phyloP scores from a whole-genome alignment of 2,329 filamentous ascomycete genomes.

The Keithomyces neogunnii region DNA sequence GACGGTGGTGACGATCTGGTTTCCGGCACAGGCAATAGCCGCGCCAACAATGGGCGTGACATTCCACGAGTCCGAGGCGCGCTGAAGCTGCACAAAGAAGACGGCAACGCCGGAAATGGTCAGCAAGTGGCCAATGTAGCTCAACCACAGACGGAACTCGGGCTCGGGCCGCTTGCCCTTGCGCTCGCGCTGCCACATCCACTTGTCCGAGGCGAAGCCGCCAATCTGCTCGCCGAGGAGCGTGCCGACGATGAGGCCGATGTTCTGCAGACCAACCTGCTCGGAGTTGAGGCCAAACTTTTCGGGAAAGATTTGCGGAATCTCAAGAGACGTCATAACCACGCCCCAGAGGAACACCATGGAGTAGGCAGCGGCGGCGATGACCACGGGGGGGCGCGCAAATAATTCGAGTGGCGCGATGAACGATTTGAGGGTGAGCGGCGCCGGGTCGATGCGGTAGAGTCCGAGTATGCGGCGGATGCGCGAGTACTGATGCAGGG shows the following conservation, averaged over 20 bases:
- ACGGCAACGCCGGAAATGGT: conserved; percentile 43
- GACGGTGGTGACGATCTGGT: conserved; percentile 53
- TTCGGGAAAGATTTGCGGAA: conserved; percentile 47
- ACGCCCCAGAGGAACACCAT: conserved; percentile 44
- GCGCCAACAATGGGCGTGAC: conserved; percentile 47
- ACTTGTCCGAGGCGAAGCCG: conserved; percentile 43
- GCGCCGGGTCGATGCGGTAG: conserved; percentile 10
- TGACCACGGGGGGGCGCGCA: conserved; percentile 1
- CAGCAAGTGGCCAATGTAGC: conserved; percentile 42
- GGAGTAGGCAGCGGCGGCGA: conserved; percentile 41
- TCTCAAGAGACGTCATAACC: conserved; percentile 40
- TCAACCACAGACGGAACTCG: conserved; percentile 49
- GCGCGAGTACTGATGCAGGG: not conserved
- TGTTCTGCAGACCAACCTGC: conserved; percentile 49
- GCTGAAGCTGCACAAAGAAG: conserved; percentile 42
- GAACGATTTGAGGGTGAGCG: conserved; percentile 8
- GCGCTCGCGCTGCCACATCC: conserved; percentile 35
- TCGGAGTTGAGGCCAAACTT: conserved; percentile 49
- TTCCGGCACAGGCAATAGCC: conserved; percentile 43
- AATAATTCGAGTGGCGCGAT: conserved; percentile 9
- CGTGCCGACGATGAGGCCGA: conserved; percentile 47
- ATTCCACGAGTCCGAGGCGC: conserved; percentile 40
- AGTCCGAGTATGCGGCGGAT: conserved; percentile 4
- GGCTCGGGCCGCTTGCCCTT: conserved; percentile 25
- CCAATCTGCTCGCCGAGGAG: conserved; percentile 51